phyloP scores from a whole-genome alignment of 2,329 filamentous ascomycete species.

The Venturia aucupariae region DNA sequence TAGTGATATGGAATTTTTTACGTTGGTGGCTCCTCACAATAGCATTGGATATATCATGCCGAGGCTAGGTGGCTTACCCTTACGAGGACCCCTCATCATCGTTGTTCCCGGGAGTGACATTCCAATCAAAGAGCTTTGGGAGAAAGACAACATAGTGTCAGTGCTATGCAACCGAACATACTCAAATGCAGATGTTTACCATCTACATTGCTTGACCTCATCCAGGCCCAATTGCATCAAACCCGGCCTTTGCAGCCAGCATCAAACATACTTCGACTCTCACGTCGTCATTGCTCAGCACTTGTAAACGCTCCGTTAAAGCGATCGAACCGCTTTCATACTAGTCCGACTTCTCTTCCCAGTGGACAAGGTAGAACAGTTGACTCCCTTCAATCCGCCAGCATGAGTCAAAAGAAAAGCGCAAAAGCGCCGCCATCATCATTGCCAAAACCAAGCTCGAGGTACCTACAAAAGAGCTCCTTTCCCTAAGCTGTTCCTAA shows the following conservation, averaged over 20 bases:
- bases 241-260: neutral
- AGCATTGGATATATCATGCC: neutral
- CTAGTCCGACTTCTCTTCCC: neutral
- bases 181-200: neutral
- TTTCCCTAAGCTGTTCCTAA: neutral
- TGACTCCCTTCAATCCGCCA: neutral
- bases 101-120: neutral
- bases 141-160: neutral
- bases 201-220: neutral
- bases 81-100: neutral
- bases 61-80: neutral
- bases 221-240: neutral
- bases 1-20: neutral
- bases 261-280: neutral
- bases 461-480: neutral
- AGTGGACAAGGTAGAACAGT: neutral
- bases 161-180: neutral
- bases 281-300: neutral
- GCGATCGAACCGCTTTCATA: neutral
- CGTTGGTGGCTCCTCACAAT: neutral
- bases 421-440: constrained; percentile 10
- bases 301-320: neutral
- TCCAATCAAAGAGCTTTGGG: neutral
- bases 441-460: constrained; percentile 13
- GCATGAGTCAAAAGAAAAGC: constrained; percentile 6